Evolutionary conservation across 2,329 filamentous ascomycete species (phyloP).

Genomic region (Verticillium nubilum): DNA sequence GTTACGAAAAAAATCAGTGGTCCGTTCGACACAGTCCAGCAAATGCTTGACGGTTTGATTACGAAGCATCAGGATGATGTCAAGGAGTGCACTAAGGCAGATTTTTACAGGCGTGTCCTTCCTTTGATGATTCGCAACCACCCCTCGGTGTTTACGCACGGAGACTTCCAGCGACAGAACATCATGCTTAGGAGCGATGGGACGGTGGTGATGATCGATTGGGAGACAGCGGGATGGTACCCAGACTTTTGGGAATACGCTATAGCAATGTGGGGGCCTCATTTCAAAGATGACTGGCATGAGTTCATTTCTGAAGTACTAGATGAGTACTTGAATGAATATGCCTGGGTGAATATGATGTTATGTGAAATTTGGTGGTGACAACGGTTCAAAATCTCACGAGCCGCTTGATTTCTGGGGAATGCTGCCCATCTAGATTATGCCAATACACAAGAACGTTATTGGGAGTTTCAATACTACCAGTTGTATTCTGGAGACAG

Average conservation of each 20-base stretch:
- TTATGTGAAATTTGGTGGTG: constrained; percentile 10
- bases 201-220: constrained; percentile 13
- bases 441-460: too few relatives aligned
- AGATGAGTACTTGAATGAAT: constrained; percentile 14
- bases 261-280: constrained; percentile 6
- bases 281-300: constrained; percentile 17
- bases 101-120: background rate
- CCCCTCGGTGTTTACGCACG: constrained; percentile 13
- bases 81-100: background rate
- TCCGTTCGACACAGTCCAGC: background rate
- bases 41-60: background rate
- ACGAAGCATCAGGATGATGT: background rate
- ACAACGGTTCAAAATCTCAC: too few relatives aligned
- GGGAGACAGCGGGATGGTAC: constrained; percentile 17
- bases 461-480: too few relatives aligned
- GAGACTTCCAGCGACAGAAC: constrained; percentile 17
- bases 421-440: too few relatives aligned
- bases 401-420: too few relatives aligned
- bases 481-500: too few relatives aligned
- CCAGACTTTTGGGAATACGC: constrained; percentile 18
- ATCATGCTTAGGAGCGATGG: constrained; percentile 11
- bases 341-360: constrained; percentile 13
- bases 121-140: background rate
- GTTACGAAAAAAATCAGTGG: too few relatives aligned
- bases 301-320: constrained; percentile 11